Percentiles rank a stretch among this genome's conserved stretches.
Conservation (phyloP, 2,329 filamentous ascomycete species). For the Fusarium anguioides region DNA sequence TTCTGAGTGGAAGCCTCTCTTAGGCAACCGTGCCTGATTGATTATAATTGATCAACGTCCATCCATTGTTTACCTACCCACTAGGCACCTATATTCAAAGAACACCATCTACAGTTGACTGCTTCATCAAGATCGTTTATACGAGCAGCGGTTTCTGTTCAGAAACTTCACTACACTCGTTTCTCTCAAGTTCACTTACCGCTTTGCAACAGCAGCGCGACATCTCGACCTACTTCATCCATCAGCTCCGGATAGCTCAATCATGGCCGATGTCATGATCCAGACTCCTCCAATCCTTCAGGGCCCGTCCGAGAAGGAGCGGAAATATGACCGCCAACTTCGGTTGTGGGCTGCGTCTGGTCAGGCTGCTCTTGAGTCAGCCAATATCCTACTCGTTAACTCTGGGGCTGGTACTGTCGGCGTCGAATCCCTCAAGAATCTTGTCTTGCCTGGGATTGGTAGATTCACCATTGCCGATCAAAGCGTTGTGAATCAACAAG, state of each 20-base stretch:
- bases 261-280: conserved; percentile 47
- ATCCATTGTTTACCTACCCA: conserved; percentile 4
- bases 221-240: background rate
- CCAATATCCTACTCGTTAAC: conserved; percentile 91
- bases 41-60: too few relatives aligned
- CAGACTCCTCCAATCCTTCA: conserved; percentile 54
- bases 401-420: conserved; percentile 88
- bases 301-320: conserved; percentile 70
- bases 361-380: conserved; percentile 88
- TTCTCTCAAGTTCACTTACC: conserved; percentile 4
- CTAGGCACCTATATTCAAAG: too few relatives aligned
- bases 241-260: conserved; percentile 16
- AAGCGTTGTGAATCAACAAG: conserved; percentile 78
- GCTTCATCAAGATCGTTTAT: conserved; percentile 3
- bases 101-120: conserved; percentile 2
- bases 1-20: background rate
- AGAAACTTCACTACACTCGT: conserved; percentile 10
- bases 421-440: conserved; percentile 93
- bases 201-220: background rate
- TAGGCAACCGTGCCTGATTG: conserved; percentile 7
- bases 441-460: conserved; percentile 94
- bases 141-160: conserved; percentile 4
- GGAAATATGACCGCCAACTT: conserved; percentile 94
- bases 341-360: conserved; percentile 94
- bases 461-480: conserved; percentile 92